These are phyloP conservation scores for Cercis canadensis DNA, from an alignment of 306 rosid species.

Conservation along the genomic window DNA sequence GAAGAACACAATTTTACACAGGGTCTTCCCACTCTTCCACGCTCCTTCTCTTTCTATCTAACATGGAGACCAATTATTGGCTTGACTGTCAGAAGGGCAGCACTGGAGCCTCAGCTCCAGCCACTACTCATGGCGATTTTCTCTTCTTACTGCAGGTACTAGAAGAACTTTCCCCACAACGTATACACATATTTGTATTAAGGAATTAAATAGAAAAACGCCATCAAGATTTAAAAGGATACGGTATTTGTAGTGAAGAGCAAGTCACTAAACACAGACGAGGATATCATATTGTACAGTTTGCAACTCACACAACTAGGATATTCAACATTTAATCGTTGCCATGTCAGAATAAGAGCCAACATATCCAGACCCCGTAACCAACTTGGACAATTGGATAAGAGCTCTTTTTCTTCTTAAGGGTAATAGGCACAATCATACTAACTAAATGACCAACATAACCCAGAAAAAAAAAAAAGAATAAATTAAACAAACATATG, in stretches of 20 bases:
- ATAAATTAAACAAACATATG: no score
- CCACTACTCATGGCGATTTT: background rate
- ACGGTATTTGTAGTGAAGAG: background rate
- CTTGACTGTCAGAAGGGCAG: no score
- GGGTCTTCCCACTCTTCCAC: no score
- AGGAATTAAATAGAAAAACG: conserved; percentile 20
- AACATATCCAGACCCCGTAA: background rate
- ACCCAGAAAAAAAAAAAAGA: no score
- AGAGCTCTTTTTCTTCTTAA: background rate
- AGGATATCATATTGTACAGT: background rate
- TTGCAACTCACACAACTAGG: background rate
- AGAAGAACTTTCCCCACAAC: background rate
- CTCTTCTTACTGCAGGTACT: no score
- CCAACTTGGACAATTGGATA: conserved; percentile 14
- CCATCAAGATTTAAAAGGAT: conserved; percentile 17
- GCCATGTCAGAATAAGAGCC: no score
- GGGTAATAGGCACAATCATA: background rate
- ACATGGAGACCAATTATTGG: no score
- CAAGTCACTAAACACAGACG: background rate
- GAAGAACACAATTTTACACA: no score
- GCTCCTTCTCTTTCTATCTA: no score
- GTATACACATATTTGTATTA: background rate
- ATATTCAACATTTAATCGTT: no score
- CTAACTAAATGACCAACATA: no score
- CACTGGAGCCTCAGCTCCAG: background rate